Conservation (phyloP, 345 rosid genomes). For the Brassica rapa region DNA sequence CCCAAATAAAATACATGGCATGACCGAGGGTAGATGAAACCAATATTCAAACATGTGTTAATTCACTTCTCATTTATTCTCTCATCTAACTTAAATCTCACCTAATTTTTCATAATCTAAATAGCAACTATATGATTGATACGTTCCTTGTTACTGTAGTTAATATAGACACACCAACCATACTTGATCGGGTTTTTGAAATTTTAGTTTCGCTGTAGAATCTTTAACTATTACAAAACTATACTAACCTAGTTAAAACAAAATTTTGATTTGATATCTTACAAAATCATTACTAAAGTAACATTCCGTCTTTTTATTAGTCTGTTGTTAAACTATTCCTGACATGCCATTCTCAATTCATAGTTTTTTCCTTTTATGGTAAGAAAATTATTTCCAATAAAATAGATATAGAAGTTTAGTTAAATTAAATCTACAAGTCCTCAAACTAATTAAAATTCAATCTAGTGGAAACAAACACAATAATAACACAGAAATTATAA, state of each 20-base stretch:
- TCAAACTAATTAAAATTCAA: neutral
- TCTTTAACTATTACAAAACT: neutral
- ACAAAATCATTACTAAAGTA: neutral
- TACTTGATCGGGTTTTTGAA: neutral
- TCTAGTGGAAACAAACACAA: neutral
- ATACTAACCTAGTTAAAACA: neutral
- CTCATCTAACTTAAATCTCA: neutral
- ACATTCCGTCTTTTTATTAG: neutral
- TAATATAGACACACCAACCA: neutral
- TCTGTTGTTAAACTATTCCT: neutral
- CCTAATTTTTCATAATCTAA: conserved; percentile 14
- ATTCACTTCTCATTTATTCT: conserved; percentile 4
- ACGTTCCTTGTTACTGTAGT: neutral
- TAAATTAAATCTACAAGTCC: neutral
- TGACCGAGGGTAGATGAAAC: conserved; percentile 30
- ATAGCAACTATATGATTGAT: neutral
- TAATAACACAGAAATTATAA: neutral
- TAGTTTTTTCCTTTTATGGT: neutral
- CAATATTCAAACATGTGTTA: conserved; percentile 32
- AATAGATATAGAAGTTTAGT: neutral
- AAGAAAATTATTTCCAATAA: neutral
- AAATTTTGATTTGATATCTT: neutral
- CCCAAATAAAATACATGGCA: conserved; percentile 1
- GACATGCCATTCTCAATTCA: neutral
- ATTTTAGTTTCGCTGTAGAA: neutral